Base-by-base conservation (phyloP, 2,329 filamentous ascomycete genomes). In the Akanthomyces lecanii region DNA sequence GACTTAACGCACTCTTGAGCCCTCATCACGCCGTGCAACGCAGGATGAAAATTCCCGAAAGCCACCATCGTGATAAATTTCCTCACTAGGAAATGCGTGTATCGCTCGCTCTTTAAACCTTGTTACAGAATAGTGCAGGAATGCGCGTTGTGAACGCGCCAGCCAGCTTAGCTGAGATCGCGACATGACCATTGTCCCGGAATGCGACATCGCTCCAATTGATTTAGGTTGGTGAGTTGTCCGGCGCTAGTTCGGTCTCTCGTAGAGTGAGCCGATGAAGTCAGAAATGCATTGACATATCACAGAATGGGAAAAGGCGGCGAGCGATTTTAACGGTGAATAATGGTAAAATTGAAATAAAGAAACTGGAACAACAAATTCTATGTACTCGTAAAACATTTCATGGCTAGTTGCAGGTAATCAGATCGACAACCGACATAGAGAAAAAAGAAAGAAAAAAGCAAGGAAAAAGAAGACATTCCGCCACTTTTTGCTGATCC, bases 141-240 rank as follows among this genome's bases (percentile, higher is more conserved):
- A 36, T 36, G 7, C 33, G 33, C 6, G 7, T 10, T 38, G 6
- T 16, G 16, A 52, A 36, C 48, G 40, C 40, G 30, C 30, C 18
- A 21, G 28, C 21, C 14, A 54, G 38, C 59, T 61, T 61, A 61
- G 58, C 58, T 61, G 53, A 61, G 48, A 61, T 38, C 10, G 48
- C 50, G 25, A 21, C 30, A 28, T 18, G 45, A 16, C 44, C 21
- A 59, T 50, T n/a, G 10, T 42, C 21, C 14, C 48, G 48, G 40
- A 30, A 61, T 54, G 42, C 12, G 38, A 53, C 48, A 14, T 18
- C 42, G n/a, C 23, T 36, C 56, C 18, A 45, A 33, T 36, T 45
- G 36, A 33, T 36, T 45, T 42, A n/a, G n/a, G 23, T 4, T 23
- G 8, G 16, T 5, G 5, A 58, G 23, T 33, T 28, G 48, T 36